Percentiles rank a stretch among this genome's conserved stretches.
Evolutionary conservation across 306 rosid genomes (phyloP).

Genomic region (Dalbergia cultrata): DNA sequence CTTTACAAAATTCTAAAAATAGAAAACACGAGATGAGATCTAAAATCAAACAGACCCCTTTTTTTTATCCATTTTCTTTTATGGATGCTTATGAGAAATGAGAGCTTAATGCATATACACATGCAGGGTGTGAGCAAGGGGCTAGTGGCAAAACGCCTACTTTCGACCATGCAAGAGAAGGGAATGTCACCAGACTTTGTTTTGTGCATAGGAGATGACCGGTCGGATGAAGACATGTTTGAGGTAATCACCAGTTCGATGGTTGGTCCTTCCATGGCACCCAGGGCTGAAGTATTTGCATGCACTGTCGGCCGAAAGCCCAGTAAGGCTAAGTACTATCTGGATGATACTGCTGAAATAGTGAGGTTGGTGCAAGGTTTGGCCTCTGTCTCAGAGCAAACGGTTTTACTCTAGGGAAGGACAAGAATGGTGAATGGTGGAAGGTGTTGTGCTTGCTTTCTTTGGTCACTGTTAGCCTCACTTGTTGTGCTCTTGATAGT

Average conservation of each 20-base stretch:
- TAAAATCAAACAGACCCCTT: too few species aligned
- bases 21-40: too few species aligned
- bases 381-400: constrained; percentile 65
- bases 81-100: not conserved
- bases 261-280: constrained; percentile 62
- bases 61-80: too few species aligned
- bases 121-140: constrained; percentile 81
- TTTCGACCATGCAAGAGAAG: constrained; percentile 65
- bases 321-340: constrained; percentile 79
- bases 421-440: constrained; percentile 15
- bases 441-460: constrained; percentile 34
- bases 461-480: constrained; percentile 42
- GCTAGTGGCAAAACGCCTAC: constrained; percentile 68
- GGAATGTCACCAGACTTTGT: constrained; percentile 69
- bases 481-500: constrained; percentile 33
- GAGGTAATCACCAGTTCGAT: constrained; percentile 67
- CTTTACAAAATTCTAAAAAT: too few species aligned
- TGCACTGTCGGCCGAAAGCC: constrained; percentile 74
- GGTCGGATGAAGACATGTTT: constrained; percentile 88
- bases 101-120: not conserved
- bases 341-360: constrained; percentile 71
- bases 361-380: constrained; percentile 69
- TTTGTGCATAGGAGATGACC: constrained; percentile 77
- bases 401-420: constrained; percentile 38
- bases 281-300: constrained; percentile 72